phyloP scores from a whole-genome alignment of 2,329 filamentous ascomycete species.

The Myriosclerotinia duriaeana region DNA sequence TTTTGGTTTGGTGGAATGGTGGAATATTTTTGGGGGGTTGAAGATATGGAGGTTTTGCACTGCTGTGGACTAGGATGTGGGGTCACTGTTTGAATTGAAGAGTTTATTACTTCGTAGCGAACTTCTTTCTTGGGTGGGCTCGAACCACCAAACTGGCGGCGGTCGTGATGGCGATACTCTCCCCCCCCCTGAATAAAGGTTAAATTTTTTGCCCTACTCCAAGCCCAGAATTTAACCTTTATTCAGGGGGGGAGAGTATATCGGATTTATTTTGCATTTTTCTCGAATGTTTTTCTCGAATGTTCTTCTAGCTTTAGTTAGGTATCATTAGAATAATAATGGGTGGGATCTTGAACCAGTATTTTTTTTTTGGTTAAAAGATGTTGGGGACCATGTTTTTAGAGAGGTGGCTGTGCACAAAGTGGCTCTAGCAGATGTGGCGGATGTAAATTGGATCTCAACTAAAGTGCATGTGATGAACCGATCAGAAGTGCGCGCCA shows the following conservation, averaged over 20 bases:
- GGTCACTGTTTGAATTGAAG: background rate
- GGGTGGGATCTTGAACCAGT: background rate
- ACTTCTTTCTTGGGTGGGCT: slow-evolving; percentile 12
- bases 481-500: background rate
- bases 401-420: slow-evolving; percentile 2
- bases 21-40: no score
- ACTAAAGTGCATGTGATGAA: slow-evolving; percentile 1
- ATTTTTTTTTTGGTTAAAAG: background rate
- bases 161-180: background rate
- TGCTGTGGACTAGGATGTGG: background rate
- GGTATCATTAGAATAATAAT: background rate
- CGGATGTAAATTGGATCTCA: background rate
- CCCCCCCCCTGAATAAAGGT: no score
- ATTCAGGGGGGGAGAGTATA: no score
- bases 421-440: background rate
- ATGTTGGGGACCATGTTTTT: background rate
- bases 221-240: no score
- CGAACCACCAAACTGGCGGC: slow-evolving; percentile 16
- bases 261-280: background rate
- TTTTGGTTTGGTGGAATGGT: no score
- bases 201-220: no score
- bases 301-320: background rate
- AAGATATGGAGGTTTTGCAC: background rate
- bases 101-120: no score
- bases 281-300: background rate